Evolutionary conservation across 768 basidiomycete genomes (phyloP).

Genomic region (Kwoniella europaea): DNA sequence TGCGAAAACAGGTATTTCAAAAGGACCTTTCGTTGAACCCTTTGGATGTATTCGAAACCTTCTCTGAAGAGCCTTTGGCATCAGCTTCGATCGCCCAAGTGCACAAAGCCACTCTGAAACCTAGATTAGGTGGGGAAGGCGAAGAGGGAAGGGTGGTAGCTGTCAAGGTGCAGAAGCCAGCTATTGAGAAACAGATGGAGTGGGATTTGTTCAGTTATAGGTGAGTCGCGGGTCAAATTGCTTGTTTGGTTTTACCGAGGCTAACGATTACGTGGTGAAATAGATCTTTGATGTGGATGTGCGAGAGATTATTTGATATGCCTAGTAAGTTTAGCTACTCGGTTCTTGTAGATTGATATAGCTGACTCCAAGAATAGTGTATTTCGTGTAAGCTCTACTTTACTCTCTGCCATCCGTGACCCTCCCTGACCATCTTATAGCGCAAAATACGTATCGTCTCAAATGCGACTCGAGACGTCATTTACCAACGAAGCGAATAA

Average conservation of each 20-base stretch:
- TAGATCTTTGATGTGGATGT: conserved; percentile 57
- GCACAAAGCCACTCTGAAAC: conserved; percentile 71
- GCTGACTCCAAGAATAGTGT: conserved; percentile 34
- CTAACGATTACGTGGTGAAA: not conserved
- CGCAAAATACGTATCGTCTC: conserved; percentile 66
- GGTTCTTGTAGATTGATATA: not conserved
- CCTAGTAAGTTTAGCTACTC: conserved; percentile 60
- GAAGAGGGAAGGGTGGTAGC: conserved; percentile 69
- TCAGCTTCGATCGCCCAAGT: conserved; percentile 94
- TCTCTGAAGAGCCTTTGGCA: conserved; percentile 77
- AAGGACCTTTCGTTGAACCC: conserved; percentile 65
- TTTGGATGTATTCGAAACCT: conserved; percentile 75
- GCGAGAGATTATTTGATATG: conserved; percentile 73
- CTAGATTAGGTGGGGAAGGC: conserved; percentile 45
- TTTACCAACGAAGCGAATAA: conserved; percentile 81
- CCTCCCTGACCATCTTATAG: conserved; percentile 19
- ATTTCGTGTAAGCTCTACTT: conserved; percentile 39
- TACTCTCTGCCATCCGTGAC: too few species aligned
- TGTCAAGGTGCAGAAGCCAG: conserved; percentile 89
- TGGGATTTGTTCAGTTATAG: conserved; percentile 62
- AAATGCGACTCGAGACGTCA: conserved; percentile 81
- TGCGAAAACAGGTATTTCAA: conserved; percentile 60
- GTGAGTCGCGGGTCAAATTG: conserved; percentile 28
- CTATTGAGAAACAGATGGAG: conserved; percentile 81
- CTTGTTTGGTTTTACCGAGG: not conserved